Percentiles rank a stretch among this genome's conserved stretches.
phyloP scores from a whole-genome alignment of 1,284 basidiomycete species.

The Trametes polyzona region DNA sequence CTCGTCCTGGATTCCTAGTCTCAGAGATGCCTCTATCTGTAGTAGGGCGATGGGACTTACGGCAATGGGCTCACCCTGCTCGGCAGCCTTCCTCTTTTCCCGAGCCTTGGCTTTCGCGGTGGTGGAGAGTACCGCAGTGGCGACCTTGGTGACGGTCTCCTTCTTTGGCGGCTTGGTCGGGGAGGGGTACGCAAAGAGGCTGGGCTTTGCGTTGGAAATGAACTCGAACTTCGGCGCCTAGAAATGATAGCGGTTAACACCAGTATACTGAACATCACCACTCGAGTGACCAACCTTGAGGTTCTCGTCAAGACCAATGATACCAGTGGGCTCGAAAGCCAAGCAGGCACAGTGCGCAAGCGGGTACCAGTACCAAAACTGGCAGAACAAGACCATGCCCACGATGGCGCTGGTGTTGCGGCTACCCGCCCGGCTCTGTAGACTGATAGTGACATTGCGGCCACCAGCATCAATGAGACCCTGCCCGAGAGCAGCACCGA shows the following conservation, averaged over 20 bases:
- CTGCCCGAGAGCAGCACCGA: slow-evolving; percentile 93
- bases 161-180: slow-evolving; percentile 87
- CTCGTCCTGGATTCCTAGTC: slow-evolving; percentile 44
- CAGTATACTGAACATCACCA: not conserved
- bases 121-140: slow-evolving; percentile 91
- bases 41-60: slow-evolving; percentile 48
- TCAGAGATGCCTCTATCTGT: slow-evolving; percentile 1
- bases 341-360: slow-evolving; percentile 92
- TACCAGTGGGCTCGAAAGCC: slow-evolving; percentile 91
- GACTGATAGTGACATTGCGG: slow-evolving; percentile 90
- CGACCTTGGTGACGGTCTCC: slow-evolving; percentile 88
- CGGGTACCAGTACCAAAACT: slow-evolving; percentile 99
- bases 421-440: slow-evolving; percentile 90
- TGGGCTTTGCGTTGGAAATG: slow-evolving; percentile 85
- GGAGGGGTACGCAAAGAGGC: slow-evolving; percentile 88
- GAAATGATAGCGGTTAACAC: slow-evolving; percentile 2
- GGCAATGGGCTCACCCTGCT: slow-evolving; percentile 82
- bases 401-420: slow-evolving; percentile 92
- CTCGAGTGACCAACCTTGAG: slow-evolving; percentile 51
- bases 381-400: slow-evolving; percentile 94
- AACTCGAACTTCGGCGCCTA: slow-evolving; percentile 92
- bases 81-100: slow-evolving; percentile 86
- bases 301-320: slow-evolving; percentile 87
- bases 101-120: slow-evolving; percentile 93
- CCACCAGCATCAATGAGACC: slow-evolving; percentile 97